These are phyloP conservation scores for Candida boleticola DNA, from an alignment of 805 yeast species.

Conservation along the genomic window DNA sequence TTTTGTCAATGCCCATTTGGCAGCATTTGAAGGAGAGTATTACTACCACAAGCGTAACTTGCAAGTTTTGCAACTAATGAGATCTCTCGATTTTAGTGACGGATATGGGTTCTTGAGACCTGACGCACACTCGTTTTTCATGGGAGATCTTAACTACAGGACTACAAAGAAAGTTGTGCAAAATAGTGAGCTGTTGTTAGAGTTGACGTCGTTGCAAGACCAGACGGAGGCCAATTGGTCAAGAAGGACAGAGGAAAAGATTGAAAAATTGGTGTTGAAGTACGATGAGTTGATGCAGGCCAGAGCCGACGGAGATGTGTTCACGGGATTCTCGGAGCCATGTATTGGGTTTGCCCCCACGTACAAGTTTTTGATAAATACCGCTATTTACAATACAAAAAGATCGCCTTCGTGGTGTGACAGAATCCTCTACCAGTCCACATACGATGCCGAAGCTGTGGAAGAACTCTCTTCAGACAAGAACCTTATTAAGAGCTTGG, in stretches of 20 bases:
- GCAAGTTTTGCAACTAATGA: conserved; percentile 49
- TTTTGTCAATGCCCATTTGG: conserved; percentile 68
- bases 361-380: conserved; percentile 60
- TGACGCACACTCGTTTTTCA: conserved; percentile 57
- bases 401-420: conserved; percentile 92
- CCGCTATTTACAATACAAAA: conserved; percentile 52
- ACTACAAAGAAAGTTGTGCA: conserved; percentile 28
- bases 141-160: conserved; percentile 89
- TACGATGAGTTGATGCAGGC: conserved; percentile 53
- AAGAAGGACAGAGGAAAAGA: conserved; percentile 1
- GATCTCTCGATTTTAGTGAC: conserved; percentile 57
- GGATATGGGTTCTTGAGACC: conserved; percentile 54
- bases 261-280: conserved; percentile 22
- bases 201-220: conserved; percentile 24
- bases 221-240: conserved; percentile 11
- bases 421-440: conserved; percentile 60
- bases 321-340: conserved; percentile 66
- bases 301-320: conserved; percentile 41
- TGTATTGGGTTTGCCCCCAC: conserved; percentile 73
- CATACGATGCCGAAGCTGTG: conserved; percentile 20
- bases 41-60: conserved; percentile 49
- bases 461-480: neutral
- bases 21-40: conserved; percentile 70
- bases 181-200: conserved; percentile 8
- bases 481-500: neutral